Percentiles rank a stretch among this genome's conserved stretches.
Conservation (phyloP, 2,329 filamentous ascomycete species). For the Colletotrichum spinosum region DNA sequence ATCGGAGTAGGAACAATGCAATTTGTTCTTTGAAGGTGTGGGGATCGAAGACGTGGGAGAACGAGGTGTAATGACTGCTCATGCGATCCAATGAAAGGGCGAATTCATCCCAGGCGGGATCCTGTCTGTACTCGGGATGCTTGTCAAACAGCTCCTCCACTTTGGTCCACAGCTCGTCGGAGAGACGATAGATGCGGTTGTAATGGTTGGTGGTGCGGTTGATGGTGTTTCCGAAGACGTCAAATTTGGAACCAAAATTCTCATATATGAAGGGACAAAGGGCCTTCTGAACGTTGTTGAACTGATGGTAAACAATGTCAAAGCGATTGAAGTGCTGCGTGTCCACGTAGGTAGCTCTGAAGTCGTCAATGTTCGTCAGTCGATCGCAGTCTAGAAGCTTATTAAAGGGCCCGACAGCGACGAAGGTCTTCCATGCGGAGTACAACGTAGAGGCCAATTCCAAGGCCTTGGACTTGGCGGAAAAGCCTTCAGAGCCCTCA, state of each 20-base stretch:
- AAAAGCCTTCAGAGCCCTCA: too few species aligned
- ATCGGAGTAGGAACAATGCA: conserved; percentile 4
- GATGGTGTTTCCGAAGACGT: neutral
- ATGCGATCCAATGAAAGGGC: neutral
- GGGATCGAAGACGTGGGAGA: conserved; percentile 24
- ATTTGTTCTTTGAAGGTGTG: conserved; percentile 12
- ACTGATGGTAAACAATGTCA: conserved; percentile 39
- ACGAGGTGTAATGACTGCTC: neutral
- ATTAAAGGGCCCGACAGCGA: conserved; percentile 21
- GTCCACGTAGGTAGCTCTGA: conserved; percentile 53
- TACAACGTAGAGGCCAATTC: conserved; percentile 14
- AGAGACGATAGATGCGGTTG: neutral
- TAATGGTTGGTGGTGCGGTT: neutral
- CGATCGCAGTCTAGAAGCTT: neutral
- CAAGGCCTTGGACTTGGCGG: conserved; percentile 28
- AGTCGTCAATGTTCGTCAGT: conserved; percentile 42
- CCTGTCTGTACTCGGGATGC: conserved; percentile 14
- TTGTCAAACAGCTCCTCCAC: neutral
- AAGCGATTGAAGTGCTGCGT: conserved; percentile 43
- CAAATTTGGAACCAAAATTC: conserved; percentile 37
- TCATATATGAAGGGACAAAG: conserved; percentile 53
- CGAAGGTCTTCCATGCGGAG: conserved; percentile 11
- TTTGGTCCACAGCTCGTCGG: neutral
- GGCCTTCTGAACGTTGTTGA: conserved; percentile 48
- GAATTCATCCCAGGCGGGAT: conserved; percentile 9